A percentile compares a stretch with the other conserved stretches of the same genome.
Conservation (phyloP, 1,284 basidiomycete species). For the Boletus smithii region DNA sequence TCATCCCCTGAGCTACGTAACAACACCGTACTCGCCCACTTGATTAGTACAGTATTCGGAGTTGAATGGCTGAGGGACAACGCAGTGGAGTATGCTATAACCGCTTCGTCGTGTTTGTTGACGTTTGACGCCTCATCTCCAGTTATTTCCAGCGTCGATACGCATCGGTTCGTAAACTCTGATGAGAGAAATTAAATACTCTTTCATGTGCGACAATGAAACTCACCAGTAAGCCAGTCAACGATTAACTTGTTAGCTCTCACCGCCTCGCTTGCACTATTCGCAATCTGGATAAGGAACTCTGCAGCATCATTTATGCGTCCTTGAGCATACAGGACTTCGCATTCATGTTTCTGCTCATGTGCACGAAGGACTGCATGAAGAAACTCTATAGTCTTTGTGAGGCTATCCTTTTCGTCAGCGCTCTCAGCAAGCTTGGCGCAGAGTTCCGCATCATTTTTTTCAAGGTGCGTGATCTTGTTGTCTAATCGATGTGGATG, state of each 20-base stretch:
- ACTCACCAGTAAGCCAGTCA: background rate
- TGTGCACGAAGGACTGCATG: background rate
- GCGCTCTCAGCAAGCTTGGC: too few relatives aligned
- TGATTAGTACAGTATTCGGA: background rate
- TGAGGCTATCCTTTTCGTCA: too few relatives aligned
- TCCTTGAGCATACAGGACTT: background rate
- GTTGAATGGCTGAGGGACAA: background rate
- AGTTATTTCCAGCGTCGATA: background rate
- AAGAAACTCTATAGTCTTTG: background rate
- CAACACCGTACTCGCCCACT: slow-evolving; percentile 6
- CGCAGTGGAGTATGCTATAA: slow-evolving; percentile 3
- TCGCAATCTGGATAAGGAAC: background rate
- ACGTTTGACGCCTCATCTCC: background rate
- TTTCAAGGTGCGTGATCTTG: background rate
- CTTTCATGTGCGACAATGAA: too few relatives aligned
- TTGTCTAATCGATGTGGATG: background rate
- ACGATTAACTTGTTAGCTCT: background rate
- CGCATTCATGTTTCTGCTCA: background rate
- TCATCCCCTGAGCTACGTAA: background rate
- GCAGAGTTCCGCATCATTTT: too few relatives aligned
- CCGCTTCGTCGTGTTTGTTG: background rate
- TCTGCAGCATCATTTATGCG: background rate
- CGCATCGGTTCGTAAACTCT: background rate
- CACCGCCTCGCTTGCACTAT: background rate
- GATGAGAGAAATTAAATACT: background rate